Evolutionary conservation across 371 early-diverging fungal genomes (phyloP), one percentile per base, ranked within the genome.

Genomic region (Mucor lusitanicus): DNA sequence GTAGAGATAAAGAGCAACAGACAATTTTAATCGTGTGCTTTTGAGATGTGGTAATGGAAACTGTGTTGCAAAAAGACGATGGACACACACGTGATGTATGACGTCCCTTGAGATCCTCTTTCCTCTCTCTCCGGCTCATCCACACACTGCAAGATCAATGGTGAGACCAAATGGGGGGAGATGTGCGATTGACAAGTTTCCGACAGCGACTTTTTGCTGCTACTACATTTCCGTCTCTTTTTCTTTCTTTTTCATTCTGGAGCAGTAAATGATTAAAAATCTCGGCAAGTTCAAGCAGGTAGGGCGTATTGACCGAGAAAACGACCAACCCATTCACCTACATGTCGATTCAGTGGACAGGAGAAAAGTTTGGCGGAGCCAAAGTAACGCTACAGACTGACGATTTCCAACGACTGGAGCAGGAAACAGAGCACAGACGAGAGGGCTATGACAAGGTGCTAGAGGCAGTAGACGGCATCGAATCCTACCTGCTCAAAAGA

Each of bases 211-310:
- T 25, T 21, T 39, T 54, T 30, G n/a, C n/a, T 37, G 6, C 8
- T 37, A 1, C 27, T 65, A 67, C 55, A 25, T 61, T 60, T 54
- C 37, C 44, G 32, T 59, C 55, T 44, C 56, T 71, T 70, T 32
- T 13, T 33, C 33, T 33, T 33, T 54, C 56, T 42, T 62, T 32
- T 50, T 64, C 65, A 27, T 46, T 33, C 53, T 64, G 63, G 50
- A 60, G 50, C 7, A 46, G 50, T 4, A 46, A 46, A 87, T 85
- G 87, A 87, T 82, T 58, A 91, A 90, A 72, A 91, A 90, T 71
- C 77, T 90, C 55, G 90, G 90, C 44, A 88, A 89, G 75, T 75
- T 90, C 59, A 88, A 86, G 65, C 91, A 90, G 86, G 89, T 86
- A 76, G 59, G 8, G 15, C 17, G 25, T 61, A 35, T n/a, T 33